A percentile compares a stretch with the other conserved stretches of the same genome.
Conservation (phyloP, 2,329 filamentous ascomycete genomes). For the Penicillium rolfsii region DNA sequence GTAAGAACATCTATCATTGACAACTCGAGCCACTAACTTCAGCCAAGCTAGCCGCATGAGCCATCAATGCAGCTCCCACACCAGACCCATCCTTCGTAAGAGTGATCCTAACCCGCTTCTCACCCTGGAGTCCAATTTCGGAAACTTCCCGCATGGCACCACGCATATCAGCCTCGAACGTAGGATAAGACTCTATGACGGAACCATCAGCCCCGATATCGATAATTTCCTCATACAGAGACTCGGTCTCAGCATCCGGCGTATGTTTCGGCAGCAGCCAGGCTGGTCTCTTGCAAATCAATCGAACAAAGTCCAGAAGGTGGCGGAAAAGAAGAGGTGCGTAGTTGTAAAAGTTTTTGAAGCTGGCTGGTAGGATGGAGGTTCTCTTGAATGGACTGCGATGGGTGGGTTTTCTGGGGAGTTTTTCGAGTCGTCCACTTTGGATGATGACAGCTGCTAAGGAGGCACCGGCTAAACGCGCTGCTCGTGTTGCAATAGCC, state of each 20-base stretch:
- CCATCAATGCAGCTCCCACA: slow-evolving; percentile 8
- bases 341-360: neutral
- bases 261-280: neutral
- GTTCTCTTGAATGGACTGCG: neutral
- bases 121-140: neutral
- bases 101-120: neutral
- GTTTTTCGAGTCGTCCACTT: neutral
- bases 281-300: neutral
- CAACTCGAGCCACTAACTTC: neutral
- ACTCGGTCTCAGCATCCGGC: too few relatives aligned
- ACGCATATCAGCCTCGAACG: slow-evolving; percentile 1
- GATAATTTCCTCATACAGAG: neutral
- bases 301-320: neutral
- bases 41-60: slow-evolving; percentile 3
- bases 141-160: slow-evolving; percentile 1
- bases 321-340: neutral
- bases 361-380: neutral
- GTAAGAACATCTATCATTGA: neutral
- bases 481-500: slow-evolving; percentile 1
- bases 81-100: slow-evolving; percentile 5
- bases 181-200: slow-evolving; percentile 1
- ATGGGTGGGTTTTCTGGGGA: neutral
- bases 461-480: slow-evolving; percentile 2
- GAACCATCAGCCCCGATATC: slow-evolving; percentile 7
- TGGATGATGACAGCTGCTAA: slow-evolving; percentile 5